Conservation (phyloP, 2,329 filamentous ascomycete genomes). For the Phoma sp. region DNA sequence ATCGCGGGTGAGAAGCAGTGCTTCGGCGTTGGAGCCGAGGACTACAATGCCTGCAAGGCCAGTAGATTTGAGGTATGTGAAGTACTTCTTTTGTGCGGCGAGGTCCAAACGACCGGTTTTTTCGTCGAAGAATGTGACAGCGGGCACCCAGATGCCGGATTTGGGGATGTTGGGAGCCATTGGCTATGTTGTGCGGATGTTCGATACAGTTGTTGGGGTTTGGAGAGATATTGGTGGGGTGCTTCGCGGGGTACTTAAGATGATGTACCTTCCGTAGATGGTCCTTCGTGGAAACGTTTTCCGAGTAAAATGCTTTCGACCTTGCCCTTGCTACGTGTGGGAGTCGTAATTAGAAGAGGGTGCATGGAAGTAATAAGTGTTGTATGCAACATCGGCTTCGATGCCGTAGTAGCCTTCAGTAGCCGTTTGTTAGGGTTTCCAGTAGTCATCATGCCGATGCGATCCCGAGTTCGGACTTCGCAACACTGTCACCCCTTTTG, state of each 20-base stretch:
- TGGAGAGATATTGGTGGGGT: slow-evolving; percentile 6
- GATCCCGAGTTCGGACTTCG: background rate
- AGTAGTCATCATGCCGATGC: background rate
- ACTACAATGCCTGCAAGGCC: slow-evolving; percentile 56
- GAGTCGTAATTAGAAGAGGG: no score
- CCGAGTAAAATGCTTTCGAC: no score
- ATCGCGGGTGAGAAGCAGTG: slow-evolving; percentile 54
- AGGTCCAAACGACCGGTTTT: slow-evolving; percentile 51
- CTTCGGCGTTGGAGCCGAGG: slow-evolving; percentile 57
- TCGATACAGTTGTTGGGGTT: background rate
- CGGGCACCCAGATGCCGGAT: slow-evolving; percentile 48
- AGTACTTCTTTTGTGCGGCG: slow-evolving; percentile 53
- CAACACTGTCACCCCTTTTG: no score
- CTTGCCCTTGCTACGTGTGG: no score
- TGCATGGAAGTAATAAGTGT: background rate
- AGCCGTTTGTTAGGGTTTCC: slow-evolving; percentile 12
- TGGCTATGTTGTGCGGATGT: background rate
- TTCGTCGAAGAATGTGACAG: slow-evolving; percentile 57
- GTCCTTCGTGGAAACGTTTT: no score
- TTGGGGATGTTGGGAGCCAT: slow-evolving; percentile 16
- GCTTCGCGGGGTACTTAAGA: slow-evolving; percentile 5
- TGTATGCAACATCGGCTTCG: slow-evolving; percentile 12
- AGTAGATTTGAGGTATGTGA: slow-evolving; percentile 53
- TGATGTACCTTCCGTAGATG: background rate
- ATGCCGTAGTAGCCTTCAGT: slow-evolving; percentile 15